Evolutionary conservation across 768 basidiomycete species (phyloP).

Genomic region (Lactifluus pinguis): DNA sequence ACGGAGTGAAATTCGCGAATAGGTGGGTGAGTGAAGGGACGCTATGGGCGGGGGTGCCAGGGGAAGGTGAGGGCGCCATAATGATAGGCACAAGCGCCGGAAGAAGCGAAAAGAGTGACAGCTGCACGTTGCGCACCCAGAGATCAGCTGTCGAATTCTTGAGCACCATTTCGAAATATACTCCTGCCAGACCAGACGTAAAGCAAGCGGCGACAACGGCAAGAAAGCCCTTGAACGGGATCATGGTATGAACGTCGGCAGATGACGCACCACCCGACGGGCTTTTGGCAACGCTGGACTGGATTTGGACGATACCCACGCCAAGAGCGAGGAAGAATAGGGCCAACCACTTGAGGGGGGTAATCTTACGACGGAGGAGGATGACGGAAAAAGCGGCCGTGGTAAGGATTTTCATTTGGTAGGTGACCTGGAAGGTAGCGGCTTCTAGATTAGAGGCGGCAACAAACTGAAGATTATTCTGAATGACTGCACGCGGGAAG

Average conservation of each 20-base stretch:
- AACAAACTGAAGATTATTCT: constrained; percentile 94
- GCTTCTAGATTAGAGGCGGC: constrained; percentile 90
- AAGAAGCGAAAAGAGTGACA: constrained; percentile 87
- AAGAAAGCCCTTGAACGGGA: constrained; percentile 74
- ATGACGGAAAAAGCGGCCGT: constrained; percentile 85
- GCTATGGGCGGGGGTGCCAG: constrained; percentile 24
- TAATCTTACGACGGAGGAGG: constrained; percentile 68
- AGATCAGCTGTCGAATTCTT: constrained; percentile 85
- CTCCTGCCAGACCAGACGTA: constrained; percentile 92
- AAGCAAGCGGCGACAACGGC: constrained; percentile 89
- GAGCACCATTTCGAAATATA: constrained; percentile 97
- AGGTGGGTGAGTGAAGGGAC: constrained; percentile 37
- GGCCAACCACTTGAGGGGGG: constrained; percentile 72
- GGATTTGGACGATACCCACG: constrained; percentile 69
- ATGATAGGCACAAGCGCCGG: constrained; percentile 79
- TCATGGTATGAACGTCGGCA: constrained; percentile 48
- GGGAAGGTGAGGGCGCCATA: constrained; percentile 34
- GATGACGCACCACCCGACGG: constrained; percentile 1
- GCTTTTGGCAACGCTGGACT: constrained; percentile 22
- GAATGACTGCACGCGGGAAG: constrained; percentile 48
- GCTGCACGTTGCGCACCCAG: constrained; percentile 95
- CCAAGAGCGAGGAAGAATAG: constrained; percentile 80
- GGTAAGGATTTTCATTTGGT: constrained; percentile 96
- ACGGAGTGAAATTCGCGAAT: constrained; percentile 79
- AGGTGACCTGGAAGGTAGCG: constrained; percentile 94